Base-by-base conservation (phyloP, 768 basidiomycete species). In the Lactarius tabidus region DNA sequence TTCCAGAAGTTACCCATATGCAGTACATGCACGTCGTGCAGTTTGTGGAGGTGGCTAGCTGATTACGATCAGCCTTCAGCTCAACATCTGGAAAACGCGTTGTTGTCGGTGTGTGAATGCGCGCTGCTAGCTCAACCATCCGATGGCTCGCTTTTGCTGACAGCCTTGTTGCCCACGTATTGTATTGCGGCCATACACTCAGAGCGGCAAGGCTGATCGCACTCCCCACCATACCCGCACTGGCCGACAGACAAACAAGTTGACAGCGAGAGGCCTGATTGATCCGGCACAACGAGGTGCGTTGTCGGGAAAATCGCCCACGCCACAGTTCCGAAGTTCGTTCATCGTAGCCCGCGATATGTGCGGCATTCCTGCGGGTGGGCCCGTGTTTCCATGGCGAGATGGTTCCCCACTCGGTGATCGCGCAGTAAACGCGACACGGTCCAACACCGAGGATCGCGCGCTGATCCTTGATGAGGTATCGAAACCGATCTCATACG, bases 331-430 rank as follows among this genome's bases (percentile, higher is more conserved):
- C 51, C 60, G 52, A 66, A 41, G 45, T 29, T 17, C 41, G 45
- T 29, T 17, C 41, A 51, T 57, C 56, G 17, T 33, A 59, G n/a
- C 8, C 54, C 56, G 60, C 31, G 33, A 51, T 33, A 57, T 58
- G 61, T 57, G 56, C 57, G 65, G 65, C 15, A 58, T 53, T 59
- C 39, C 60, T 54, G 65, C 61, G 65, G 65, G 26, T 28, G 56
- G 56, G 57, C 33, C 61, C 61, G 57, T 58, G 60, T 66, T 59
- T 62, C 65, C 60, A 66, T 66, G 65, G 52, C 61, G 61, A 66
- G 61, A 58, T 62, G 57, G 57, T 43, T 43, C 60, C 39, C n/a
- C 65, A 23, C 60, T 62, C 65, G 60, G 60, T 62, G 60, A 66
- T 62, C 65, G 55, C 64, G 36, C 64, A 31, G 60, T 62, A 62